Conservation (phyloP, 2,329 filamentous ascomycete genomes). For the Colletotrichum sp. region DNA sequence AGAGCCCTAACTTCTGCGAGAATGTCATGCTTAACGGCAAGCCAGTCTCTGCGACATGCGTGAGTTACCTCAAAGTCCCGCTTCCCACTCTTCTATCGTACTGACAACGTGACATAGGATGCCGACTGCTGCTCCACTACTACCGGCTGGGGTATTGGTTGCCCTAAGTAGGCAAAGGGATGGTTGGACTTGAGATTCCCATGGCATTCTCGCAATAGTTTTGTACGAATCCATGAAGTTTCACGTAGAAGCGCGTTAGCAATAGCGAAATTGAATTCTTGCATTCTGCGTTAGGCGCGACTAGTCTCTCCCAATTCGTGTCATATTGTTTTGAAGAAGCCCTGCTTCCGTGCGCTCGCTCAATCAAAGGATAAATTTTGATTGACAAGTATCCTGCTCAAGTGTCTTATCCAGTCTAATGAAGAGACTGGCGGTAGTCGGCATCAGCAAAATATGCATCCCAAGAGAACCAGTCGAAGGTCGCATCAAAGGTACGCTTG, state of each 20-base stretch:
- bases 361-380: not conserved
- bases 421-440: not conserved
- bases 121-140: not conserved
- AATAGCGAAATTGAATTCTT: not conserved
- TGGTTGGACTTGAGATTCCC: not conserved
- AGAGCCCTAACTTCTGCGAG: not conserved
- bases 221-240: not conserved
- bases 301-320: not conserved
- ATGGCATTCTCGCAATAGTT: not conserved
- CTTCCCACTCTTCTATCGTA: not conserved
- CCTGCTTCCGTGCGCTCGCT: not conserved
- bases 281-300: not conserved
- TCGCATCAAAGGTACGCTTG: not conserved
- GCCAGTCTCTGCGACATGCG: not conserved
- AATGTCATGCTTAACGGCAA: not conserved
- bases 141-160: not conserved
- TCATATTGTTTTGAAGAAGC: not conserved
- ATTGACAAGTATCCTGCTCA: not conserved
- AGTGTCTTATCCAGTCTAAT: not conserved
- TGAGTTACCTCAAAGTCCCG: not conserved
- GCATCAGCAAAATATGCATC: not conserved
- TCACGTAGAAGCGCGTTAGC: not conserved
- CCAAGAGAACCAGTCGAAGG: conserved; percentile 10
- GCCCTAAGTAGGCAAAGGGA: not conserved
- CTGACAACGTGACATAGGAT: not conserved